These are phyloP conservation scores for Aschersonia sp. DNA, from an alignment of 2,329 filamentous ascomycete genomes.

Conservation along the genomic window DNA sequence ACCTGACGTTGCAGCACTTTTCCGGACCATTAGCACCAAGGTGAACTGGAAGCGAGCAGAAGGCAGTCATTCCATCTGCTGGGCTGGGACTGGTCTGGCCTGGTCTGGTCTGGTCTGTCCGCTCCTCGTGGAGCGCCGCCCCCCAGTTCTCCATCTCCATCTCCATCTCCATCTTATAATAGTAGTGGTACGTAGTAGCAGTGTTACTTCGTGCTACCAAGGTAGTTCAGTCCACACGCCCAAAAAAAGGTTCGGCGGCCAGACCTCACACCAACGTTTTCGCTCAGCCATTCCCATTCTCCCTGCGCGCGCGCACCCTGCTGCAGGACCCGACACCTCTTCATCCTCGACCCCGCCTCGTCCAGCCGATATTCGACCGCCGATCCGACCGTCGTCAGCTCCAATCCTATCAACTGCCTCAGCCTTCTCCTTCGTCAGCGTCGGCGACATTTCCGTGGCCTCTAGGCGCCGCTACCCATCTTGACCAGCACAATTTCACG, in stretches of 20 bases:
- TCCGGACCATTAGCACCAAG: no score
- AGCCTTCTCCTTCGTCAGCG: background rate
- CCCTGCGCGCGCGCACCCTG: no score
- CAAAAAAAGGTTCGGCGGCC: background rate
- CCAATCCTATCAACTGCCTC: background rate
- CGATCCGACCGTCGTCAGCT: background rate
- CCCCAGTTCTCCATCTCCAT: background rate
- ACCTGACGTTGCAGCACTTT: no score
- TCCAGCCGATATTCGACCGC: background rate
- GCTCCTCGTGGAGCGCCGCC: background rate
- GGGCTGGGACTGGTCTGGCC: background rate
- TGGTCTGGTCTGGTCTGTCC: background rate
- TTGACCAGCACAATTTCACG: background rate
- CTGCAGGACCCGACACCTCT: no score
- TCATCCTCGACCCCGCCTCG: background rate
- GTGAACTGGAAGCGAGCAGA: no score
- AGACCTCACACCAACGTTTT: background rate
- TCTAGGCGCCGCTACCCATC: no score
- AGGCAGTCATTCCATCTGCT: no score
- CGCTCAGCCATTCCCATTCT: no score
- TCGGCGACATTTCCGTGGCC: no score
- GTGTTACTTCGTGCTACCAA: background rate
- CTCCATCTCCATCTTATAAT: background rate
- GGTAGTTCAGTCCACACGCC: background rate
- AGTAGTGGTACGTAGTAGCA: background rate